Base-by-base conservation (phyloP, 108 stramenopile species). In the Cyclotella kingstonii region DNA sequence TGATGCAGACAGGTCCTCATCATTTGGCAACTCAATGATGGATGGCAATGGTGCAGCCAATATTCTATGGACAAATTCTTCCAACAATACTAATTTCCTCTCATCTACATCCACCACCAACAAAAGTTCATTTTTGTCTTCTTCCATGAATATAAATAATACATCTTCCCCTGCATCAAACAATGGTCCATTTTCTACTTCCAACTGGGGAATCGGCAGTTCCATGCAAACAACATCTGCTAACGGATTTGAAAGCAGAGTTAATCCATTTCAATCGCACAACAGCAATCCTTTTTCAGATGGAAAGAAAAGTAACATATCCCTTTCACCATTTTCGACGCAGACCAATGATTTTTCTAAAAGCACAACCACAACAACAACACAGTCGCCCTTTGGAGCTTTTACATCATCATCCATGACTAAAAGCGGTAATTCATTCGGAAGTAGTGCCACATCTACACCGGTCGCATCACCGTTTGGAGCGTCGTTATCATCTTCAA, bases 281-380 rank as follows among this genome's bases (percentile, higher is more conserved):
- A n/a, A 54, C 17, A 22, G 35, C 17, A 54, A 38, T 38, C 53
- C 69, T n/a, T 75, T 75, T 64, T 62, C 63, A 29, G 29, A 27
- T 17, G 29, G 48, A n/a, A n/a, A n/a, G n/a, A n/a, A n/a, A 4
- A 15, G 39, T 19, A 50, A 2, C 2, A 43, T 39, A 7, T 9
- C 33, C 36, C 41, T 30, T n/a, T 40, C 74, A 12, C 70, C 81
- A 42, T 81, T 77, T 63, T n/a, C n/a, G n/a, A n/a, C n/a, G n/a
- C n/a, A n/a, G n/a, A n/a, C n/a, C n/a, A n/a, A n/a, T n/a, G n/a
- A n/a, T n/a, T n/a, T n/a, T n/a, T n/a, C n/a, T n/a, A n/a, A n/a
- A n/a, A 81, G 77, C 15, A 68, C 27, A 17, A 11, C 54, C 34
- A 44, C 27, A 19, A 22, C 23, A 41, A 26, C 51, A 21, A 21